phyloP scores from a whole-genome alignment of 257 asterid genomes.

The Vinca minor region DNA sequence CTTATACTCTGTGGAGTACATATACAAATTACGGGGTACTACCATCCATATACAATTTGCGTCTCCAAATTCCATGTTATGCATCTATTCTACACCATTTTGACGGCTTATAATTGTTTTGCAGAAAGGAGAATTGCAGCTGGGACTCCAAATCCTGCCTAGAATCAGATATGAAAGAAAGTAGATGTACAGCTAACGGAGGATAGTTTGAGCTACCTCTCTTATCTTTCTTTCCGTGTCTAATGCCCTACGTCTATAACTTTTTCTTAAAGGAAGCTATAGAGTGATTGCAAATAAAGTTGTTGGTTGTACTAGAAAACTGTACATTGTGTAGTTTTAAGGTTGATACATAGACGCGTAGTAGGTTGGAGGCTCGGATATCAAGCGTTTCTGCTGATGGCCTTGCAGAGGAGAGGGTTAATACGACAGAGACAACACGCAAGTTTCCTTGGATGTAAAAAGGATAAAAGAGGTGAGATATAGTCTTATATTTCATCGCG shows the following conservation, averaged over 20 bases:
- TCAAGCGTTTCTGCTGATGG: constrained; percentile 23
- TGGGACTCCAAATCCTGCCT: constrained; percentile 16
- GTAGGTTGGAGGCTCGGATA: constrained; percentile 30
- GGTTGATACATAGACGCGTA: constrained; percentile 29
- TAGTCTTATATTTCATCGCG: constrained; percentile 18
- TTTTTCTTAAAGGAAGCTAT: constrained; percentile 13
- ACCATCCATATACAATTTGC: too few relatives aligned
- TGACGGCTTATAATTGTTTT: background rate
- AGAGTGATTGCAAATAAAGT: constrained; percentile 32
- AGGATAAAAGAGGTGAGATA: constrained; percentile 22
- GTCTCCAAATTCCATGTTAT: background rate
- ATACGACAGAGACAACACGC: constrained; percentile 19
- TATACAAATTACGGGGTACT: too few relatives aligned
- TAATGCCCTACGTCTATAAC: constrained; percentile 11
- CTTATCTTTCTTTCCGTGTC: constrained; percentile 18
- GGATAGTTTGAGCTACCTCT: constrained; percentile 39
- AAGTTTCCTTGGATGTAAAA: constrained; percentile 19
- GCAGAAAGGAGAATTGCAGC: constrained; percentile 34
- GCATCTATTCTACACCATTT: background rate
- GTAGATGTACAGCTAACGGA: constrained; percentile 34
- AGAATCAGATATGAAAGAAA: constrained; percentile 16
- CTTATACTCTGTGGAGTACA: background rate
- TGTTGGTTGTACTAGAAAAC: constrained; percentile 36
- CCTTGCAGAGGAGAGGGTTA: constrained; percentile 26
- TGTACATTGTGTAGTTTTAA: constrained; percentile 39